Base-by-base conservation (phyloP, 2,329 filamentous ascomycete genomes). In the Lachnellula arida region DNA sequence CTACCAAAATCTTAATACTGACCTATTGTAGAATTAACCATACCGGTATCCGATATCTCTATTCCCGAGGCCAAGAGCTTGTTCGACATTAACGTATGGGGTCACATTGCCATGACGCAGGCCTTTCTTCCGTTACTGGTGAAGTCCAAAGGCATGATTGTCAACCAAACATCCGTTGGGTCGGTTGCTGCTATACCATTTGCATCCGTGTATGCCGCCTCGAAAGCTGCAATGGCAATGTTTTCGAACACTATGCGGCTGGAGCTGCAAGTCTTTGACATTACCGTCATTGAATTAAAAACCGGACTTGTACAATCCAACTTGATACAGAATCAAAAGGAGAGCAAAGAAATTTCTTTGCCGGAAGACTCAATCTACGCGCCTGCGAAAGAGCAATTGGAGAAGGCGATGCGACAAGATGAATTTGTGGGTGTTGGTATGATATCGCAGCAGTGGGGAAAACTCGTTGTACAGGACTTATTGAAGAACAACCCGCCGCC, bases 71-170 rank as follows among this genome's bases (percentile, higher is more conserved):
- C 68, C 2, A 62, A 61, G 44, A 60, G 59, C 3, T 63, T 65
- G 39, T 68, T 67, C 34, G 66, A 68, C 46, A 59, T 63, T 40
- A 68, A 68, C 22, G 60, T 68, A 42, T 68, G 64, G 43, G 65
- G 56, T 23, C 60, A 63, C 8, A 65, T 68, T 57, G 59, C 59
- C 25, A 60, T 65, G 44, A 64, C 63, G 19, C 60, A 68, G 39
- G 59, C 59, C 9, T 67, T 68, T 47, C 51, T 61, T 5, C 56
- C 62, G 14, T 43, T 68, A 14, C 17, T 49, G 17, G 17, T 53
- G 23, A 17, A 35, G 19, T 25, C 52, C 23, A 40, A 52, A 32
- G 74, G 75, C 28, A 75, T 70, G 2, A 74, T 76, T 60, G 70
- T 76, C 15, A 73, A 75, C 52, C 66, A 75, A 55, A 73, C 73